Base-by-base conservation (phyloP, 2,329 filamentous ascomycete genomes). In the Cordyceps cateniannulata region DNA sequence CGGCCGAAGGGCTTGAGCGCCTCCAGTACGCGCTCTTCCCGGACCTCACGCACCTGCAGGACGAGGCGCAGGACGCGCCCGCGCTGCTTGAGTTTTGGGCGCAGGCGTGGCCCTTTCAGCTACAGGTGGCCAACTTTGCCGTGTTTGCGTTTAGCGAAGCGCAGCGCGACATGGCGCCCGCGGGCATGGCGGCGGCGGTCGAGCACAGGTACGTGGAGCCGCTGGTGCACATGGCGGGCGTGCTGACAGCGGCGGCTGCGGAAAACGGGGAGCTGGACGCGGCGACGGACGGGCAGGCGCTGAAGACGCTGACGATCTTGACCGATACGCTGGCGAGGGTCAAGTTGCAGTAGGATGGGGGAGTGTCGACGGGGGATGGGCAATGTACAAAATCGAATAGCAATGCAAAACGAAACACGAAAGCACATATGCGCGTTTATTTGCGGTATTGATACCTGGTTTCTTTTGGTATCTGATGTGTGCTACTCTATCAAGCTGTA, bases 11-110 rank as follows among this genome's bases (percentile, higher is more conserved):
- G 48, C 73, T 88, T 22, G 81, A 86, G 47, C 77, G 78, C 22
- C 75, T 86, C n/a, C 83, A 87, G 67, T 85, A 86, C 66, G 78
- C 78, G 50, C 71, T 87, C 18, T 88, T 88, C 66, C 84, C 84
- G 2, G 77, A 82, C 67, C 74, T 84, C 48, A 75, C 75, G n/a
- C 70, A 74, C 4, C 71, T 86, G 20, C 70, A 71, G 3, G 74
- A 79, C 24, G 73, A 53, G 48, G 38, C 24, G 24, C 42, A 75
- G 32, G 75, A 75, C 24, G 65, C 70, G 2, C 71, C 74, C 5
- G 75, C 77, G 1, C 64, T 86, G 38, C 68, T 77, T 42, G 79
- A 85, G 25, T 83, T 82, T 65, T 81, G 82, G 76, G 69, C 69
- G 14, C 75, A 81, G 63, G 81, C 81, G 53, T 76, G 77, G 54